Base-by-base conservation (phyloP, 805 yeast species). In the Tetrapisispora namnaoensis region DNA sequence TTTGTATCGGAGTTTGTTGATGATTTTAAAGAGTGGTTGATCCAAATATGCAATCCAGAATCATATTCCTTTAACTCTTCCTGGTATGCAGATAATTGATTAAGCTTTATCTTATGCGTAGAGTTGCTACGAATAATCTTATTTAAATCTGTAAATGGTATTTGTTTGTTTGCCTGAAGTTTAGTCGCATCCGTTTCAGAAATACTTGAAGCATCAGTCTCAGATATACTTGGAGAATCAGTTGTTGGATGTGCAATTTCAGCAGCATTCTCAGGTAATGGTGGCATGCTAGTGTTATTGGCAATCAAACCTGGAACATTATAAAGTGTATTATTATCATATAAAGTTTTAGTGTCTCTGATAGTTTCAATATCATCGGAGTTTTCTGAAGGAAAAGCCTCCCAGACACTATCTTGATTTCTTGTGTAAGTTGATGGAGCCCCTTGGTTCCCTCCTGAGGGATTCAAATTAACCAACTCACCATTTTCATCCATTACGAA, bases 1-100 rank as follows among this genome's bases (percentile, higher is more conserved):
- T 60, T 67, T 36, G 52, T 63, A 52, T 68, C 70, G 11, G 63
- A 58, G 18, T 49, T 52, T 1, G 58, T 43, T 1, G 61, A 53
- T 2, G 68, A 60, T 21, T 63, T 62, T 36, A 69, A 45, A 0
- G 72, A 62, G 46, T 61, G 63, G 27, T 59, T 53, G 13, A 80
- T 68, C 83, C 86, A 83, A 1, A 71, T 67, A 22, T 72, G 72
- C n/a, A 83, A 62, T 1, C 86, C 86, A 0, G 82, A 71, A 45
- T 80, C 80, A 52, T 70, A 72, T 7, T 66, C 68, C 1, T 61
- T 49, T 48, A 66, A 38, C 74, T 78, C 49, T 68, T 72, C 21
- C 51, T 60, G 52, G 74, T 67, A 18, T 7, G 45, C 37, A 16
- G 53, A 53, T 30, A 66, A 48, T 42, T 58, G 58, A n/a, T 53